Evolutionary conservation across 176 grass and related monocot species (phyloP).

Genomic region (Olyra latifolia): DNA sequence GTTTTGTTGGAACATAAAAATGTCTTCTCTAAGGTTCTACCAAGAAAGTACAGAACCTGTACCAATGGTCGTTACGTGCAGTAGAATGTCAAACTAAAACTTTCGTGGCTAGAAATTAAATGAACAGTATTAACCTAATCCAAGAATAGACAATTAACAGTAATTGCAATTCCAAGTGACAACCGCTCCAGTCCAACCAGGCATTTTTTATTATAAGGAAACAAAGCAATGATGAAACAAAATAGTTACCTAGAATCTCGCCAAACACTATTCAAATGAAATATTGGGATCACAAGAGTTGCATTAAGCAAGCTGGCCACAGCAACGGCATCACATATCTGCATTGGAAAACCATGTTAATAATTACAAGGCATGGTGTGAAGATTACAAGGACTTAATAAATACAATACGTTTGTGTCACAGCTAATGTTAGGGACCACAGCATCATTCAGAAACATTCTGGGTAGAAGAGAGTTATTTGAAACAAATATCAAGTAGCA

Average conservation of each 20-base stretch:
- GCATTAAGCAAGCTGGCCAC: conserved; percentile 88
- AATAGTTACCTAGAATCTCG: conserved; percentile 76
- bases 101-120: background rate
- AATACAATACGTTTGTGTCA: conserved; percentile 13
- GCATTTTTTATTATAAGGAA: background rate
- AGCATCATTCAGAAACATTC: background rate
- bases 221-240: background rate
- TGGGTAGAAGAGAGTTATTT: conserved; percentile 28
- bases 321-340: conserved; percentile 97
- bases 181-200: background rate
- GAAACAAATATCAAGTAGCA: background rate
- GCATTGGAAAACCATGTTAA: conserved; percentile 41
- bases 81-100: background rate
- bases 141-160: background rate
- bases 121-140: background rate
- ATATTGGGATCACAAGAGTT: conserved; percentile 90
- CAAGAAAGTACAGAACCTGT: conserved; percentile 1
- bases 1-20: background rate
- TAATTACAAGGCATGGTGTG: conserved; percentile 20
- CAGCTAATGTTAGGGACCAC: conserved; percentile 12
- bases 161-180: background rate
- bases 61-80: background rate
- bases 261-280: conserved; percentile 98
- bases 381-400: conserved; percentile 32
- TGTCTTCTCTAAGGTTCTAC: background rate